Conservation (phyloP, 129 eudicot genomes). For the Tagetes erecta region DNA sequence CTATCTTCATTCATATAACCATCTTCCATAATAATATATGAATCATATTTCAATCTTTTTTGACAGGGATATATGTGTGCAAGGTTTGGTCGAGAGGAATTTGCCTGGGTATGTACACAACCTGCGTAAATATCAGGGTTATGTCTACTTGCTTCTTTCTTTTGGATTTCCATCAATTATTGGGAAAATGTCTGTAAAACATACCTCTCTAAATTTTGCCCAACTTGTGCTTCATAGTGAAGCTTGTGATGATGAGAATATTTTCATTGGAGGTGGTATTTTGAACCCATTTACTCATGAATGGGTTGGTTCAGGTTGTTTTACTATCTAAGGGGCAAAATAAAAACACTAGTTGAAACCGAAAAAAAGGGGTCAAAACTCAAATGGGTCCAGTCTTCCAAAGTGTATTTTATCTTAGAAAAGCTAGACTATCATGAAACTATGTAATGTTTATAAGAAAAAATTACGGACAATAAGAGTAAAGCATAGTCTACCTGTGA, state of each 20-base stretch:
- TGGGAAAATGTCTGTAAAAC: neutral
- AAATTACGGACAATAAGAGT: neutral
- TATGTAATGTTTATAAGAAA: neutral
- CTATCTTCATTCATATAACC: slow-evolving; percentile 7
- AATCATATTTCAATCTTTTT: slow-evolving; percentile 9
- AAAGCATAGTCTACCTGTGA: slow-evolving; percentile 38
- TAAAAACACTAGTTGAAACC: neutral
- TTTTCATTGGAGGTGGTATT: neutral
- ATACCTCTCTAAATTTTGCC: neutral
- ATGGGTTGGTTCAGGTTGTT: neutral
- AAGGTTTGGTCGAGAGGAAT: slow-evolving; percentile 86
- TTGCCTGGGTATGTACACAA: slow-evolving; percentile 76
- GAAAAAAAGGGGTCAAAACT: neutral
- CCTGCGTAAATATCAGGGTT: neutral
- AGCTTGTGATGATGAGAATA: slow-evolving; percentile 3
- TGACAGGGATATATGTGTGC: slow-evolving; percentile 93
- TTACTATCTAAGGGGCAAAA: neutral
- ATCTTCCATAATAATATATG: slow-evolving; percentile 10
- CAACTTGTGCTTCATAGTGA: slow-evolving; percentile 7
- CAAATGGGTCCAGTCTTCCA: neutral
- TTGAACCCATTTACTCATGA: neutral
- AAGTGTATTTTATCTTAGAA: neutral
- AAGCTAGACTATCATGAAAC: neutral
- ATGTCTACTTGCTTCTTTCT: neutral
- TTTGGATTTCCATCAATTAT: neutral